phyloP scores from a whole-genome alignment of 306 rosid genomes.

The Fagus sylvatica region DNA sequence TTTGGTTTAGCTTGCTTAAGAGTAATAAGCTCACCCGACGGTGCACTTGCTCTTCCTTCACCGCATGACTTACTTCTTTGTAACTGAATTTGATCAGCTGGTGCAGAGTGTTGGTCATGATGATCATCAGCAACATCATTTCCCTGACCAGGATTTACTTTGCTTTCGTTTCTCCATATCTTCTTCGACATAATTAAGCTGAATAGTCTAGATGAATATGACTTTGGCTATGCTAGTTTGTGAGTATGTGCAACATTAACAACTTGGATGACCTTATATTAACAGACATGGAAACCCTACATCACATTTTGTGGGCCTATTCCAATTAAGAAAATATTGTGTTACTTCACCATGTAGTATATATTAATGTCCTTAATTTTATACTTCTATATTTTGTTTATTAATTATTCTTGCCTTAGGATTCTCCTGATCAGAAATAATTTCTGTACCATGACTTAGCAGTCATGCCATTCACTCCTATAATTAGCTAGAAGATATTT shows the following conservation, averaged over 20 bases:
- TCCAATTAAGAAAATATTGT: not conserved
- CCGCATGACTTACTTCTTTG: slow-evolving; percentile 66
- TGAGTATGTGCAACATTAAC: slow-evolving; percentile 61
- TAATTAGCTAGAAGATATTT: too few relatives aligned
- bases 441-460: not conserved
- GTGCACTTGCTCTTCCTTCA: slow-evolving; percentile 45
- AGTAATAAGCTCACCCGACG: slow-evolving; percentile 60
- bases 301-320: not conserved
- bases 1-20: slow-evolving; percentile 46
- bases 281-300: slow-evolving; percentile 3
- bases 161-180: slow-evolving; percentile 41
- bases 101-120: slow-evolving; percentile 24
- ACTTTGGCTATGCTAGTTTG: slow-evolving; percentile 43
- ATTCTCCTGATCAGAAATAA: not conserved
- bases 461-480: not conserved
- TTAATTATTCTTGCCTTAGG: too few relatives aligned
- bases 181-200: slow-evolving; percentile 26
- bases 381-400: not conserved
- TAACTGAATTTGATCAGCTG: slow-evolving; percentile 30
- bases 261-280: slow-evolving; percentile 35
- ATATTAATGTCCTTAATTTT: not conserved
- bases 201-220: slow-evolving; percentile 42
- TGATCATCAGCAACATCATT: slow-evolving; percentile 10
- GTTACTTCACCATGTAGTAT: not conserved
- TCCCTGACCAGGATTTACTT: slow-evolving; percentile 27